A percentile compares a stretch with the other conserved stretches of the same genome.
Evolutionary conservation across 2,329 filamentous ascomycete species (phyloP).

Genomic region (Ramularia collo-cygni): DNA sequence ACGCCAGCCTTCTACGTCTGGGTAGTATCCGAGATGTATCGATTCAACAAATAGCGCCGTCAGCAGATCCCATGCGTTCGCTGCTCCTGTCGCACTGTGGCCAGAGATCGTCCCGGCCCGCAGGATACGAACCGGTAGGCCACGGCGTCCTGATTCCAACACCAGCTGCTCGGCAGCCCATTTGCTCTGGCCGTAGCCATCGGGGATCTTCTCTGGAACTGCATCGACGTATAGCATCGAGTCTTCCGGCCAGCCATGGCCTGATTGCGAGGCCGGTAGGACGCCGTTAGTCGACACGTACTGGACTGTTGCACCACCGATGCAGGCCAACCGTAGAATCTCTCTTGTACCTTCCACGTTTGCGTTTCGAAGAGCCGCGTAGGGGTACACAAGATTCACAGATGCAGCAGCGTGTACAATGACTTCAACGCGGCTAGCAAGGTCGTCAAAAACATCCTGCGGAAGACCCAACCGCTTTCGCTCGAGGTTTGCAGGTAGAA

Average conservation of each 20-base stretch:
- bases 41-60: conserved; percentile 73
- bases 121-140: conserved; percentile 64
- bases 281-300: conserved; percentile 78
- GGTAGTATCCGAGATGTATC: conserved; percentile 62
- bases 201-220: conserved; percentile 60
- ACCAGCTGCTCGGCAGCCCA: conserved; percentile 75
- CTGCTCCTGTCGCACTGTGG: conserved; percentile 66
- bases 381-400: conserved; percentile 76
- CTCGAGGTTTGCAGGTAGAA: conserved; percentile 66
- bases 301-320: conserved; percentile 64
- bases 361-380: conserved; percentile 64
- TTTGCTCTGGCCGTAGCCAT: conserved; percentile 74
- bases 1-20: conserved; percentile 66
- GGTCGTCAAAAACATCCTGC: conserved; percentile 56
- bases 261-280: conserved; percentile 55
- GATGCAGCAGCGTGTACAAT: conserved; percentile 72
- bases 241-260: conserved; percentile 64
- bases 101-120: conserved; percentile 72
- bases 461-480: conserved; percentile 62
- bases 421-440: conserved; percentile 61
- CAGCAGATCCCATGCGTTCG: conserved; percentile 71
- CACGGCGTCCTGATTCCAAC: conserved; percentile 59
- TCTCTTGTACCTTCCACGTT: conserved; percentile 77
- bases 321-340: conserved; percentile 62
- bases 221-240: conserved; percentile 59